Evolutionary conservation across 371 early-diverging fungal genomes (phyloP).

Genomic region (Amoeboaphelidium protococcarum): DNA sequence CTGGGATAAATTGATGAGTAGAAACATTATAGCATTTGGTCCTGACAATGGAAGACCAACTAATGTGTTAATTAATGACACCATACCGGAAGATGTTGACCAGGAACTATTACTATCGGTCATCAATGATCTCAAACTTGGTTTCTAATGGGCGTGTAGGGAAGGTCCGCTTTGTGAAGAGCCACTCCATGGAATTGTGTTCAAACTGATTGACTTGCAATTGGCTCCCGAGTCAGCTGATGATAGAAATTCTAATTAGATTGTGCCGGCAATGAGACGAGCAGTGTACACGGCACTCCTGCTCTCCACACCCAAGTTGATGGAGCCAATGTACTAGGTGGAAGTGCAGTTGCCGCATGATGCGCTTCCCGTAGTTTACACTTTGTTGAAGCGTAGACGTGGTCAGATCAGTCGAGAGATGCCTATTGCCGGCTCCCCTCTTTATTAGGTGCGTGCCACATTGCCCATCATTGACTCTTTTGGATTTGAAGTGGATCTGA

Average conservation of each 20-base stretch:
- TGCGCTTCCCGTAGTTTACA: slow-evolving; percentile 78
- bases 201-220: slow-evolving; percentile 59
- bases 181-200: slow-evolving; percentile 78
- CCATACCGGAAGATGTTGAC: slow-evolving; percentile 55
- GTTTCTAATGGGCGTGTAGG: slow-evolving; percentile 89
- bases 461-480: slow-evolving; percentile 83
- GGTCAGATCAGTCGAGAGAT: slow-evolving; percentile 91
- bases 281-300: slow-evolving; percentile 86
- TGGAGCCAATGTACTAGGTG: slow-evolving; percentile 86
- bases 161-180: slow-evolving; percentile 93
- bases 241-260: slow-evolving; percentile 79
- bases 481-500: slow-evolving; percentile 88
- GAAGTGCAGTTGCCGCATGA: slow-evolving; percentile 91
- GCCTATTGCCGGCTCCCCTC: slow-evolving; percentile 81
- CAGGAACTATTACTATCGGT: slow-evolving; percentile 45
- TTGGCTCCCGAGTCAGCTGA: slow-evolving; percentile 64
- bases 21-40: slow-evolving; percentile 93
- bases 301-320: slow-evolving; percentile 77
- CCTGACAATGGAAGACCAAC: slow-evolving; percentile 77
- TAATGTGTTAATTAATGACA: slow-evolving; percentile 73
- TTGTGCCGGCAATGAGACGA: slow-evolving; percentile 78
- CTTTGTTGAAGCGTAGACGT: slow-evolving; percentile 69
- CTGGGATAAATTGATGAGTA: slow-evolving; percentile 78
- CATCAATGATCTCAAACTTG: slow-evolving; percentile 63
- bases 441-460: slow-evolving; percentile 72